These are phyloP conservation scores for Phytophthora fragariae DNA, from an alignment of 352 stramenopile species.

Conservation along the genomic window DNA sequence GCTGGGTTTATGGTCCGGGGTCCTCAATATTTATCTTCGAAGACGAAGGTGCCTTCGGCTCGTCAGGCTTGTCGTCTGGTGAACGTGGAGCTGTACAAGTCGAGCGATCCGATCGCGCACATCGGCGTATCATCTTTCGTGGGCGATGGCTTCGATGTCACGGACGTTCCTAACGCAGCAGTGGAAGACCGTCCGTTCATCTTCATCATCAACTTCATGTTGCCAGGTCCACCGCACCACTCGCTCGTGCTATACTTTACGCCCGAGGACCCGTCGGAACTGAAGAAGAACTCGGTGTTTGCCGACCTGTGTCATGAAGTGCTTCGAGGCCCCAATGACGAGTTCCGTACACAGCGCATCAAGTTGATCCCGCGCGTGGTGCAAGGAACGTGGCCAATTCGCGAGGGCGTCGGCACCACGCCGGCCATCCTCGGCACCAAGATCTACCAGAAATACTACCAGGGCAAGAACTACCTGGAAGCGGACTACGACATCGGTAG, in stretches of 20 bases:
- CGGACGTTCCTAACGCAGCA: slow-evolving; percentile 2
- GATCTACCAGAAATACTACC: slow-evolving; percentile 83
- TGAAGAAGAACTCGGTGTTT: slow-evolving; percentile 77
- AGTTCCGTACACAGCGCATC: slow-evolving; percentile 82
- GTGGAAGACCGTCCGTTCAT: slow-evolving; percentile 55
- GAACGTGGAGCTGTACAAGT: slow-evolving; percentile 73
- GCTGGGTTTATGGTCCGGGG: slow-evolving; percentile 72
- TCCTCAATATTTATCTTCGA: slow-evolving; percentile 68
- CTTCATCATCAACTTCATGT: slow-evolving; percentile 87
- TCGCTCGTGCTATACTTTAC: slow-evolving; percentile 88
- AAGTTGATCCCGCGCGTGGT: slow-evolving; percentile 93
- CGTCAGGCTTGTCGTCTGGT: slow-evolving; percentile 72
- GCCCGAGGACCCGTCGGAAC: slow-evolving; percentile 60
- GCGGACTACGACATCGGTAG: slow-evolving; percentile 85
- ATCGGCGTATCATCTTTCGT: slow-evolving; percentile 80
- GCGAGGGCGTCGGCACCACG: slow-evolving; percentile 88
- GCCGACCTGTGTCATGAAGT: slow-evolving; percentile 77
- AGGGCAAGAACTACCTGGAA: slow-evolving; percentile 73
- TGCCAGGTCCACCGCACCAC: slow-evolving; percentile 69
- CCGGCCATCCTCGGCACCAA: slow-evolving; percentile 92
- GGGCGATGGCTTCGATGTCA: slow-evolving; percentile 43
- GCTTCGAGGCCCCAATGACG: slow-evolving; percentile 56
- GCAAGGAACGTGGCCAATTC: slow-evolving; percentile 91
- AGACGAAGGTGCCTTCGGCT: slow-evolving; percentile 65
- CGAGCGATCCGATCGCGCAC: slow-evolving; percentile 59